Conservation (phyloP, 2,329 filamentous ascomycete genomes). For the Fusarium nygamai region DNA sequence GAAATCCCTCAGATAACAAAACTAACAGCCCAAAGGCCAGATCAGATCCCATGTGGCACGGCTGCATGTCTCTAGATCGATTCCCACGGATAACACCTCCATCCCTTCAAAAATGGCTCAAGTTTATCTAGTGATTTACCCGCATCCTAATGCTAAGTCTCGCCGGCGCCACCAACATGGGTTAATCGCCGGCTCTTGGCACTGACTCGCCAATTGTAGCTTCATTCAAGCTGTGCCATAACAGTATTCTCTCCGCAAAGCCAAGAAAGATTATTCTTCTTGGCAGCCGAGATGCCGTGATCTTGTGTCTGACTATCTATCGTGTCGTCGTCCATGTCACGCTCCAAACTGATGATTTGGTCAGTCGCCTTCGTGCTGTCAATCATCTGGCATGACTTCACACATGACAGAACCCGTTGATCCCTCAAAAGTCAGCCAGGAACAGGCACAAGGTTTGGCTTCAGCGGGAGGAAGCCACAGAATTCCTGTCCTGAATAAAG, state of each 20-base stretch:
- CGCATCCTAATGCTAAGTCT: conserved; percentile 6
- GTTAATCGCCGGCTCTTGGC: conserved; percentile 16
- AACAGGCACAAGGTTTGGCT: conserved; percentile 21
- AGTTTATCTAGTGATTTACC: conserved; percentile 15
- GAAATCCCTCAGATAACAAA: background rate
- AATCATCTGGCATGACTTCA: background rate
- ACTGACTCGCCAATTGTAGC: conserved; percentile 17
- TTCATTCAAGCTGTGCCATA: background rate
- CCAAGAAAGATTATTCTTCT: conserved; percentile 12
- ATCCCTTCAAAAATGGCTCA: conserved; percentile 18
- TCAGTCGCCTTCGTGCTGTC: background rate
- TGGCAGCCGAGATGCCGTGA: conserved; percentile 34
- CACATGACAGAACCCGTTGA: background rate
- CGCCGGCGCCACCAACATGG: conserved; percentile 17
- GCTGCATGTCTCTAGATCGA: conserved; percentile 20
- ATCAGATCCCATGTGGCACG: conserved; percentile 25
- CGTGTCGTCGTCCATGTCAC: background rate
- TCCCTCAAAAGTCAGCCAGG: conserved; percentile 11
- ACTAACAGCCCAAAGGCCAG: background rate
- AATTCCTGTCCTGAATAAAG: conserved; percentile 19
- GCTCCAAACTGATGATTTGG: background rate
- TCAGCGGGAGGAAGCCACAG: conserved; percentile 27
- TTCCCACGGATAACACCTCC: conserved; percentile 21
- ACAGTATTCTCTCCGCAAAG: background rate
- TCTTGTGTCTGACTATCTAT: conserved; percentile 6